Evolutionary conservation across 2,329 filamentous ascomycete genomes (phyloP).

Genomic region (Pseudogymnoascus sp.): DNA sequence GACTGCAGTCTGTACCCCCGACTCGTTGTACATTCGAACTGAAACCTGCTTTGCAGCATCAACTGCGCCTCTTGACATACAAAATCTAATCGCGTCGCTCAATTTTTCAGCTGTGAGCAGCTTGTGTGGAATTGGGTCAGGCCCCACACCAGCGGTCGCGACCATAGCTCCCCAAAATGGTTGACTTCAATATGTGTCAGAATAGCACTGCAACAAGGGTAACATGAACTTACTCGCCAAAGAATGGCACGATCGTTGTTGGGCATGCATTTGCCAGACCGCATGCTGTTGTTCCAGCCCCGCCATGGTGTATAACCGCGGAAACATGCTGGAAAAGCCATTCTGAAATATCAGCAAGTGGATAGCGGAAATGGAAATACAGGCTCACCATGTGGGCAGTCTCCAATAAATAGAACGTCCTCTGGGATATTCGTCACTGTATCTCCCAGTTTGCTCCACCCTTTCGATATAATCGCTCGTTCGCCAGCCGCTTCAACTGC

Average conservation of each 20-base stretch:
- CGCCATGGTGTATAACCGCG: constrained; percentile 32
- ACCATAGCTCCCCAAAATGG: constrained; percentile 40
- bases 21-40: constrained; percentile 29
- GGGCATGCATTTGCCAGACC: constrained; percentile 30
- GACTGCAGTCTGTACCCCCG: constrained; percentile 33
- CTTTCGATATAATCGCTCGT: constrained; percentile 30
- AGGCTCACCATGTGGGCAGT: constrained; percentile 25
- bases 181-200: constrained; percentile 21
- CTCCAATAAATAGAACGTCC: constrained; percentile 28
- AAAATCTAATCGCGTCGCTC: constrained; percentile 30
- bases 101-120: constrained; percentile 29
- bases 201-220: background rate
- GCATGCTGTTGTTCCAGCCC: constrained; percentile 30
- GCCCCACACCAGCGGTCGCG: constrained; percentile 34
- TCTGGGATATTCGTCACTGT: constrained; percentile 21
- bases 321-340: constrained; percentile 31
- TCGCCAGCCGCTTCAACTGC: constrained; percentile 27
- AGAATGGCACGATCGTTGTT: constrained; percentile 34
- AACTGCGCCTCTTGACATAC: constrained; percentile 26
- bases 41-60: constrained; percentile 29
- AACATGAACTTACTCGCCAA: constrained; percentile 28
- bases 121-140: constrained; percentile 32
- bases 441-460: constrained; percentile 31
- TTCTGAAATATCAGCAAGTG: constrained; percentile 13
- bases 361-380: background rate